phyloP scores from a whole-genome alignment of 2,329 filamentous ascomycete genomes.

The Trichoderma semiorbis region DNA sequence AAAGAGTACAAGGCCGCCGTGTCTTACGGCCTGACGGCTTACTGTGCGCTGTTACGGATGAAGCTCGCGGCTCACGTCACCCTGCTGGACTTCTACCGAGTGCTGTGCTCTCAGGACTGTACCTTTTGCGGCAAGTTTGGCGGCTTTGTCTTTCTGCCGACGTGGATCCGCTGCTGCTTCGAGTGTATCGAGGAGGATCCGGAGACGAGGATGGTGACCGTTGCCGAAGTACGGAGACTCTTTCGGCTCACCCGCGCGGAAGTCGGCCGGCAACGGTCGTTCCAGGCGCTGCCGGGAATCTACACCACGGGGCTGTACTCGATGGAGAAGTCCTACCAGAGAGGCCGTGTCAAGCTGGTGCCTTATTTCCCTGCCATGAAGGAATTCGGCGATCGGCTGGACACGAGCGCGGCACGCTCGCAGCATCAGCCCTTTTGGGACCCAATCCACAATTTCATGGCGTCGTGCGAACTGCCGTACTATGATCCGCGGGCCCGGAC shows the following conservation, averaged over 20 bases:
- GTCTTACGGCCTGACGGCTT: conserved; percentile 1
- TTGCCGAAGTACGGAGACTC: conserved; percentile 5
- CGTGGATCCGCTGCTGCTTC: conserved; percentile 16
- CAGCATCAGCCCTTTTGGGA: conserved; percentile 11
- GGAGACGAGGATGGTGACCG: conserved; percentile 14
- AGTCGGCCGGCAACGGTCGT: conserved; percentile 3
- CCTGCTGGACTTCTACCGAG: conserved; percentile 5
- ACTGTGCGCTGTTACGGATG: conserved; percentile 11
- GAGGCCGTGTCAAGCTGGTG: conserved; percentile 1
- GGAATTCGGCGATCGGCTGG: conserved; percentile 1
- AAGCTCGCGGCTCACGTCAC: conserved; percentile 9
- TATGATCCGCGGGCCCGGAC: background rate
- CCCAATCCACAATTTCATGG: conserved; percentile 13
- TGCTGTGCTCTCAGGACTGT: conserved; percentile 9
- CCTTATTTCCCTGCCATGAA: conserved; percentile 11
- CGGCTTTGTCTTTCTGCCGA: conserved; percentile 15
- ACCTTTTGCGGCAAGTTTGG: conserved; percentile 16
- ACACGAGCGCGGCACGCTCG: background rate
- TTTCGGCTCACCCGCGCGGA: conserved; percentile 8
- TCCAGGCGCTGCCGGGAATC: background rate
- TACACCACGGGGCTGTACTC: background rate
- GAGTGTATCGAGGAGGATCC: conserved; percentile 15
- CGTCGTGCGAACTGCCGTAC: conserved; percentile 11
- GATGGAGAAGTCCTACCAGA: conserved; percentile 1
- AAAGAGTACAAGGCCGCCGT: conserved; percentile 19